phyloP scores from a whole-genome alignment of 176 grass and related monocot genomes.

The Carex parvula region DNA sequence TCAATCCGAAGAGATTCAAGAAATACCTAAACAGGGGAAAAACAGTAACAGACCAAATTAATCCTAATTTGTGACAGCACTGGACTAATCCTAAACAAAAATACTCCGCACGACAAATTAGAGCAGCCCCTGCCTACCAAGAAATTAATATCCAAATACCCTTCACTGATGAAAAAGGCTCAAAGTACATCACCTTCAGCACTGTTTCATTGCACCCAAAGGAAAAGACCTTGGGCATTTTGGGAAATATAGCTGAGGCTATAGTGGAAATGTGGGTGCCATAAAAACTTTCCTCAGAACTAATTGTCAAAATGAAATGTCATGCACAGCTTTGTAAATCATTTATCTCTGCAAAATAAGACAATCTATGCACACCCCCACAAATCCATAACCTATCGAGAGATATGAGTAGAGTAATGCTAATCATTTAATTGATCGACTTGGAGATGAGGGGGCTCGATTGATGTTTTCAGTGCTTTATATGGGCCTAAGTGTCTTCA shows the following conservation, averaged over 20 bases:
- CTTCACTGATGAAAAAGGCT: not conserved
- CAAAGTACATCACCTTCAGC: not conserved
- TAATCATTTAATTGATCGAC: not conserved
- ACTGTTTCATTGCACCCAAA: not conserved
- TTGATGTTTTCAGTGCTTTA: not conserved
- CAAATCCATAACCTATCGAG: not conserved
- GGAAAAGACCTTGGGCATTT: not conserved
- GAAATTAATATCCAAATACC: no score
- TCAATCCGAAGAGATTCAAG: conserved; percentile 98
- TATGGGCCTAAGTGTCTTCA: no score
- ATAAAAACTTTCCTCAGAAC: not conserved
- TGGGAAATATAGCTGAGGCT: not conserved
- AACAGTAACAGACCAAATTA: conserved; percentile 19
- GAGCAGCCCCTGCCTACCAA: not conserved
- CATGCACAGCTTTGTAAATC: not conserved
- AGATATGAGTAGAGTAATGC: not conserved
- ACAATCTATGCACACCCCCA: not conserved
- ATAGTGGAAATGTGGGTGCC: no score
- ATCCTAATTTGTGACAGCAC: not conserved
- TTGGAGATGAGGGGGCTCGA: not conserved
- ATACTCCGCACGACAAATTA: no score
- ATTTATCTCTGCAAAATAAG: not conserved
- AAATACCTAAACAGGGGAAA: conserved; percentile 66
- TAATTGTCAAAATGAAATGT: not conserved
- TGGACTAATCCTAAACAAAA: no score